Evolutionary conservation across 2,329 filamentous ascomycete species (phyloP).

Genomic region (Penicillium italicum): DNA sequence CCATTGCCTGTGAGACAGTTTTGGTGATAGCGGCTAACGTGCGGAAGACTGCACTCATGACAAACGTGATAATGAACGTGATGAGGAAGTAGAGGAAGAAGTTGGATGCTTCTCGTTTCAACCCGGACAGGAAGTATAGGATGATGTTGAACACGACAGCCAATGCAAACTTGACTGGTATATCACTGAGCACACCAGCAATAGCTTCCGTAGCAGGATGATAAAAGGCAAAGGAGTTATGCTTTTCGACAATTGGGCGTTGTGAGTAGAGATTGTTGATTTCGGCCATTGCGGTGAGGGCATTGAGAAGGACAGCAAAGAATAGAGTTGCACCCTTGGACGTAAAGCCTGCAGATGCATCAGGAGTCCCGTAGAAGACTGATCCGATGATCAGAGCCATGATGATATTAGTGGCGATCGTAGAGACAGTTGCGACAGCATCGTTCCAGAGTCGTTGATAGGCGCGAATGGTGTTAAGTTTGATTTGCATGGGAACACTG

Average conservation of each 20-base stretch:
- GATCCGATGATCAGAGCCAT: slow-evolving; percentile 74
- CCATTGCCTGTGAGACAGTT: slow-evolving; percentile 57
- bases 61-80: slow-evolving; percentile 66
- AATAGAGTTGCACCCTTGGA: slow-evolving; percentile 73
- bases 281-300: slow-evolving; percentile 54
- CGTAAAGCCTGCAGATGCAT: slow-evolving; percentile 66
- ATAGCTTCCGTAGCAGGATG: slow-evolving; percentile 24
- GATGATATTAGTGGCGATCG: slow-evolving; percentile 61
- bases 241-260: slow-evolving; percentile 29
- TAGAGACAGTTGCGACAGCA: slow-evolving; percentile 64
- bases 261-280: slow-evolving; percentile 42
- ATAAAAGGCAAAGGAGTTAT: slow-evolving; percentile 30
- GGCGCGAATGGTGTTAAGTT: slow-evolving; percentile 74
- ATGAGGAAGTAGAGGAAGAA: slow-evolving; percentile 87
- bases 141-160: slow-evolving; percentile 70
- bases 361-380: slow-evolving; percentile 72
- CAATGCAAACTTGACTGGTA: slow-evolving; percentile 72
- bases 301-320: slow-evolving; percentile 82
- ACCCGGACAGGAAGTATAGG: slow-evolving; percentile 80
- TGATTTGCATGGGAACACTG: slow-evolving; percentile 66
- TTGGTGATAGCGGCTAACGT: slow-evolving; percentile 71
- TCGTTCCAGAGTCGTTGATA: slow-evolving; percentile 73
- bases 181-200: slow-evolving; percentile 30
- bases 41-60: slow-evolving; percentile 82
- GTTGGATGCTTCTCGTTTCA: slow-evolving; percentile 66